Evolutionary conservation across 352 stramenopile species (phyloP), one percentile per base, ranked within the genome.

Genomic region (Phytophthora megakarya): DNA sequence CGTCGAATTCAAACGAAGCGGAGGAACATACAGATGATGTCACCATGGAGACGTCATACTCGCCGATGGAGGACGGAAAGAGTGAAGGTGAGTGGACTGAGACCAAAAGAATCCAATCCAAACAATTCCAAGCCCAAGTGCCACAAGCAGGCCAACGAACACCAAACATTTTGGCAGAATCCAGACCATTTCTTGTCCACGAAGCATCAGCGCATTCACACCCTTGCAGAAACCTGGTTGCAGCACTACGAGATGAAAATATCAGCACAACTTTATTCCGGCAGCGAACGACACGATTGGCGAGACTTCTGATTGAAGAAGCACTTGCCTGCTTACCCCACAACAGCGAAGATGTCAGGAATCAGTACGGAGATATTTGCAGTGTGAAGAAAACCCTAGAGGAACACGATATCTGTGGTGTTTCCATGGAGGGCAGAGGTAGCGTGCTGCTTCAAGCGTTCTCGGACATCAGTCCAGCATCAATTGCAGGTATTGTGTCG

Each of bases 251-350:
- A 11, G 63, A 63, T 42, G 54, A 37, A 39, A 44, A 30, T 16
- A 76, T 51, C 16, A 58, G 26, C 19, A 44, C 52, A 7, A n/a
- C 22, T 0, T 35, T 44, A 11, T 80, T 80, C 16, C 67, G 63
- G 18, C 60, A 67, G 21, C 48, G 49, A 6, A 55, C 47, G 1
- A 44, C 55, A 16, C 64, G 68, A 1, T 47, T 77, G 21, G 65
- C 66, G 19, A 50, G 68, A 1, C 22, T 80, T 23, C 37, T 80
- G 23, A 49, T 80, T 11, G 68, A 80, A 43, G 72, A 77, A 26
- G 56, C 38, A 9, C 39, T 80, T 4, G 53, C 69, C 0, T 70
- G 45, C 28, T 58, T 81, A n/a, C 65, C 67, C 3, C 46, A 62
- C 30, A 23, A 66, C 5, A 57, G 65, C 3, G 48, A 63, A 30